Evolutionary conservation across 2,329 filamentous ascomycete species (phyloP), one percentile per base, ranked within the genome.

Genomic region (Rhytidhysteron rufulum): DNA sequence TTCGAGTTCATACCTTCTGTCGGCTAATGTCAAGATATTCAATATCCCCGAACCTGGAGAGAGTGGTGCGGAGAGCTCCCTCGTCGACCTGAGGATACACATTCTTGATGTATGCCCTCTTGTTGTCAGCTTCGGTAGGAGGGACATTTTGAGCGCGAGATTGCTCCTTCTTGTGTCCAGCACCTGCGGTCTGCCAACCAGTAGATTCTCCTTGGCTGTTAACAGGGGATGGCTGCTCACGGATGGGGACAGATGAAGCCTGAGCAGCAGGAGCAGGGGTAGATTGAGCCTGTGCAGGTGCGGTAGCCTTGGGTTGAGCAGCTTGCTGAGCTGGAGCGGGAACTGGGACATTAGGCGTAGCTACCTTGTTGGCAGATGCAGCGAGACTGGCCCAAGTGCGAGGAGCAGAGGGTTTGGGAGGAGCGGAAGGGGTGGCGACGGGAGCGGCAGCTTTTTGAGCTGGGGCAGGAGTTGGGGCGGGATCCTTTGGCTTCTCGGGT

Each of bases 81-180:
- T 82, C 78, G 61, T 87, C 79, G 38, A 98, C 83, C 70, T 89
- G 90, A 24, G 95, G 89, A 36, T 83, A 91, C 36, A 97, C 91
- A 56, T 91, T 95, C 75, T 95, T 95, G 67, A 98, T 88, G 67
- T 96, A 97, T 16, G 86, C 93, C 53, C 89, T 79, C 39, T 83
- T 83, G 47, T 80, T 80, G 48, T 91, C 85, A 58, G 88, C 85
- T 58, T 90, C 86, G 34, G 71, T 62, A 19, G 74, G 66, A 37
- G 73, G 73, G 41, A 80, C 74, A 40, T 82, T 79, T 66, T 86
- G 84, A 37, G 79, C 79, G 48, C 88, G 82, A 57, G 83, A 84
- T 64, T 93, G 87, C 62, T 88, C 83, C 75, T 93, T 93, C 55
- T 85, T 85, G 67, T 95, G 86, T 41, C 82, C 79, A 42, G 70